Conservation (phyloP, 148 eudicot species). For the Vaccinium myrtillus region DNA sequence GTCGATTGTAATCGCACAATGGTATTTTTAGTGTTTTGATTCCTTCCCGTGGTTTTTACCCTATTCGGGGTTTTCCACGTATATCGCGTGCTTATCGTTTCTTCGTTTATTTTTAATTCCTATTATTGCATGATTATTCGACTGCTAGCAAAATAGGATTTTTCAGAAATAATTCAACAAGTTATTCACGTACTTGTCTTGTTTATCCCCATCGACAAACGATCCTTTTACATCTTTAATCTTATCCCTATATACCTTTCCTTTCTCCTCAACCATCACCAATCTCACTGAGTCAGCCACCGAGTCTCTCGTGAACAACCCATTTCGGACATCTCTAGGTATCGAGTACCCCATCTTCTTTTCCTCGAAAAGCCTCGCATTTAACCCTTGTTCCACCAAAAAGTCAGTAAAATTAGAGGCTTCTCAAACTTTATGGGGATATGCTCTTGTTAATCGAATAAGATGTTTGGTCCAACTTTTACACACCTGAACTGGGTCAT, state of each 20-base stretch:
- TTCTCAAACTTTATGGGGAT: background rate
- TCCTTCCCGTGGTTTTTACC: no score
- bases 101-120: no score
- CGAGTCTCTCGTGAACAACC: constrained; percentile 7
- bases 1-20: no score
- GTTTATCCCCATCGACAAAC: background rate
- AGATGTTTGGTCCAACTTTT: no score
- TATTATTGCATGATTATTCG: no score
- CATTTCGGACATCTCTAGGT: constrained; percentile 14
- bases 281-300: constrained; percentile 19
- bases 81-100: no score
- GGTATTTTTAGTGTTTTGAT: no score
- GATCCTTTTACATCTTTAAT: background rate
- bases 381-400: constrained; percentile 17
- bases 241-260: constrained; percentile 14
- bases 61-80: no score
- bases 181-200: background rate
- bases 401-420: constrained; percentile 11
- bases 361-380: constrained; percentile 15
- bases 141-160: no score
- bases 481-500: no score
- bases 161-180: constrained; percentile 5
- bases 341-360: constrained; percentile 4
- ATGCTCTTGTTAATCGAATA: no score
- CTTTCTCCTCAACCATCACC: constrained; percentile 18